Base-by-base conservation (phyloP, 805 yeast genomes). In the Myxozyma neotropica region DNA sequence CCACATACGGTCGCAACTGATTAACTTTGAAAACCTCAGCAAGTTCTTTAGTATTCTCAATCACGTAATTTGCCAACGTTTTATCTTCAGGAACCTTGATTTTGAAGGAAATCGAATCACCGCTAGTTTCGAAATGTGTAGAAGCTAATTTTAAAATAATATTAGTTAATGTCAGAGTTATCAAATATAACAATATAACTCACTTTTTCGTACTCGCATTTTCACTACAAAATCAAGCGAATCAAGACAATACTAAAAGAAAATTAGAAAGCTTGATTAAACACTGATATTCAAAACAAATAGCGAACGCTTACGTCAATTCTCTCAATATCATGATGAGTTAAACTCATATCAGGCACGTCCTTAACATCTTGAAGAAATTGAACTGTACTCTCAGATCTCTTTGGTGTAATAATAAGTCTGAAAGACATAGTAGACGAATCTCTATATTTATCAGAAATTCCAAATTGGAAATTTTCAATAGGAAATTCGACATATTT, bases 191-290 rank as follows among this genome's bases (percentile, higher is more conserved):
- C n/a, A n/a, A n/a, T n/a, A n/a, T n/a, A n/a, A n/a, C n/a, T n/a
- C n/a, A 57, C 61, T 56, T 24, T 53, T 48, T 12, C 65, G 56
- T 13, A 55, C 51, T 12, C 53, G 53, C 45, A 61, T 21, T 27
- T 47, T 61, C 6, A 61, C 36, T 26, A 46, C 48, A 39, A 58
- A 27, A 15, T 54, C 54, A 13, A 26, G 39, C 10, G 59, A 21
- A 2, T 46, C 44, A 21, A 53, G 55, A 31, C 59, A 61, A 29
- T 60, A 60, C 57, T 59, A 26, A 13, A 1, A 17, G 15, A 40
- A 7, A n/a, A 8, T 4, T 5, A 21, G 15, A 13, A 23, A 26
- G 17, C 13, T n/a, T 13, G 26, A 26, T 17, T 19, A 39, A n/a
- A n/a, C n/a, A n/a, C n/a, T n/a, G n/a, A n/a, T n/a, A n/a, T n/a